Evolutionary conservation across 805 yeast genomes (phyloP).

Genomic region (Cyberlindnera nakhonratchasimensis): DNA sequence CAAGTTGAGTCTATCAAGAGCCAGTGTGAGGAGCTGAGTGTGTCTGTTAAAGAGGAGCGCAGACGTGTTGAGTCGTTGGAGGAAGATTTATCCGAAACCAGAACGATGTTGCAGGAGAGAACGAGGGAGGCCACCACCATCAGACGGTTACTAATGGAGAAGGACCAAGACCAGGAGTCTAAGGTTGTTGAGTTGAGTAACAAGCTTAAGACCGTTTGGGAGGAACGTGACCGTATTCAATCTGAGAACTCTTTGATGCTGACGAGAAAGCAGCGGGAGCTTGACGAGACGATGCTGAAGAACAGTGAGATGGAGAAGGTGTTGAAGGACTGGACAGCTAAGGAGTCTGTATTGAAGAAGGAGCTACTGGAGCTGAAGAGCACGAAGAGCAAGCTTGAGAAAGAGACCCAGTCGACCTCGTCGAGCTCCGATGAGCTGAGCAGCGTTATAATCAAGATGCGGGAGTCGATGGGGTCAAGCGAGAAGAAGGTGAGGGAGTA

Average conservation of each 20-base stretch:
- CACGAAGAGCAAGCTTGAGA: conserved; percentile 30
- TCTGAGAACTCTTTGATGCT: conserved; percentile 44
- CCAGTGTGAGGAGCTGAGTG: conserved; percentile 67
- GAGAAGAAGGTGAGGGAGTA: conserved; percentile 52
- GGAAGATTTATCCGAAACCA: conserved; percentile 77
- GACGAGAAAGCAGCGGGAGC: conserved; percentile 59
- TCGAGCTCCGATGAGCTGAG: conserved; percentile 33
- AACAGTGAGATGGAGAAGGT: conserved; percentile 38
- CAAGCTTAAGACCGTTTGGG: conserved; percentile 47
- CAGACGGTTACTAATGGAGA: conserved; percentile 63
- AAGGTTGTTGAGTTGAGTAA: conserved; percentile 54
- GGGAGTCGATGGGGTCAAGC: conserved; percentile 49
- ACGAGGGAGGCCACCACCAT: conserved; percentile 74
- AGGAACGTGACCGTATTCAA: conserved; percentile 62
- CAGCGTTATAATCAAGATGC: conserved; percentile 39
- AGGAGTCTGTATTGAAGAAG: conserved; percentile 32
- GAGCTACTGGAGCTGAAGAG: conserved; percentile 32
- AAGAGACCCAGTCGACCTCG: conserved; percentile 24
- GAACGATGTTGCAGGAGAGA: conserved; percentile 72
- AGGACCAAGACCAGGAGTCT: conserved; percentile 53
- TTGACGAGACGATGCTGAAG: conserved; percentile 55
- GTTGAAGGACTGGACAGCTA: conserved; percentile 33
- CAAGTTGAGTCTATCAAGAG: conserved; percentile 51
- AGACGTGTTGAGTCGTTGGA: conserved; percentile 62
- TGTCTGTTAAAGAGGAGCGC: conserved; percentile 64